Evolutionary conservation across 495 filamentous ascomycete genomes (phyloP).

Genomic region (Penicillium robsamsonii): DNA sequence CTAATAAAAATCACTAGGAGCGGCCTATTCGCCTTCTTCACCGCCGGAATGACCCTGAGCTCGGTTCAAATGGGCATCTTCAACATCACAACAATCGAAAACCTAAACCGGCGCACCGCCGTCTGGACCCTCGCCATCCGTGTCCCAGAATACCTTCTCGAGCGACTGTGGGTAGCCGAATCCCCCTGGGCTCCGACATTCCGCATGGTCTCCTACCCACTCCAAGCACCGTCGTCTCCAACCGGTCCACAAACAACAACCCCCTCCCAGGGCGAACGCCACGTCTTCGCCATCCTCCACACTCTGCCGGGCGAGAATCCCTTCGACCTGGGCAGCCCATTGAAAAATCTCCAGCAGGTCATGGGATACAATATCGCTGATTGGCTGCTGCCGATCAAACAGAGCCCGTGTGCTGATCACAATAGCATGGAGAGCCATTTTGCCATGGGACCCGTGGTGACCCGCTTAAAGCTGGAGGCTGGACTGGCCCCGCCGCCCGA

Average conservation of each 20-base stretch:
- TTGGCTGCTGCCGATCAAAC: constrained; percentile 70
- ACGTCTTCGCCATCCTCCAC: constrained; percentile 73
- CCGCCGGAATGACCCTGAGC: constrained; percentile 67
- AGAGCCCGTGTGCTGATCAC: constrained; percentile 61
- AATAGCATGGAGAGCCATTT: constrained; percentile 46
- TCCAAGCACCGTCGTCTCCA: constrained; percentile 20
- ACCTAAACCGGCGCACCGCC: constrained; percentile 56
- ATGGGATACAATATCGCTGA: constrained; percentile 69
- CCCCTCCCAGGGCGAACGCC: constrained; percentile 32
- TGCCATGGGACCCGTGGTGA: constrained; percentile 50
- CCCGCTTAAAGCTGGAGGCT: constrained; percentile 48
- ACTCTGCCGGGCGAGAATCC: constrained; percentile 75
- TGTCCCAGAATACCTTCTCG: constrained; percentile 54
- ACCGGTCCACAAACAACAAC: constrained; percentile 12
- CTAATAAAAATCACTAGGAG: constrained; percentile 36
- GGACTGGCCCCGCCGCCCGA: constrained; percentile 33
- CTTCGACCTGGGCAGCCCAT: constrained; percentile 62
- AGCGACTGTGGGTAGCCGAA: constrained; percentile 31
- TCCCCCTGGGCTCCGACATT: constrained; percentile 44
- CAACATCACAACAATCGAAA: constrained; percentile 83
- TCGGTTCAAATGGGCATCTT: constrained; percentile 63
- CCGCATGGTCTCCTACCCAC: constrained; percentile 48
- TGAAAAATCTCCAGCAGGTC: constrained; percentile 68
- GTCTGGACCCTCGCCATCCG: constrained; percentile 74
- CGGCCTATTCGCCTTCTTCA: constrained; percentile 73